Evolutionary conservation across 2,329 filamentous ascomycete genomes (phyloP), one percentile per base, ranked within the genome.

Genomic region (Elsinoe necatrix): DNA sequence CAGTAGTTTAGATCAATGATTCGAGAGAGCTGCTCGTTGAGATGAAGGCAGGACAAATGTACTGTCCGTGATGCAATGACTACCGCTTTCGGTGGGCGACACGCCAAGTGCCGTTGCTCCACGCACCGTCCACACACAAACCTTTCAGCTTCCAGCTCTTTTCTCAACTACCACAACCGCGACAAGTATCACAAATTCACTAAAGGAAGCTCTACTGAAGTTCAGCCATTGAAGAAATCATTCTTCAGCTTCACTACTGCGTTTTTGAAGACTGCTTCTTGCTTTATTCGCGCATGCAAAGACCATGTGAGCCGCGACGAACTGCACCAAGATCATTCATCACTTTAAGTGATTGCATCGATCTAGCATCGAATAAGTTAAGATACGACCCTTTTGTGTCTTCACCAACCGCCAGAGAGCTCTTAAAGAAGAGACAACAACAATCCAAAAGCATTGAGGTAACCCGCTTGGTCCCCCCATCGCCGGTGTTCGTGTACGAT

Each of bases 61-160:
- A 14, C 8, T 50, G 18, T 9, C 18, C 45, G 45, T 50, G 45
- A 50, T 50, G 45, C 45, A 2, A 50, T 34, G 45, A 50, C 45
- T 50, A 25, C 45, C 45, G 45, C 27, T 50, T 50, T 50, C 25
- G 25, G 45, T 16, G 25, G 23, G 23, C 18, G 25, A 34, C 9
- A 29, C 45, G 25, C 45, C 45, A 48, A 48, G 23, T 29, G 21
- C 27, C 23, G 43, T 29, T 48, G 43, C 43, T 48, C n/a, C 41
- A 43, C 18, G 41, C 20, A 25, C 20, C 21, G 2, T 7, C 21
- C 25, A 4, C 45, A 34, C 27, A 34, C 25, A 50, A 50, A 50
- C 5, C 45, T 34, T 34, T 18, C 23, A 50, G 45, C 45, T 34
- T 18, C 14, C 18, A n/a, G 25, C 25, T 31, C 9, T 16, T 34